phyloP scores from a whole-genome alignment of 495 filamentous ascomycete species.

The Astrocystis sublimbata region DNA sequence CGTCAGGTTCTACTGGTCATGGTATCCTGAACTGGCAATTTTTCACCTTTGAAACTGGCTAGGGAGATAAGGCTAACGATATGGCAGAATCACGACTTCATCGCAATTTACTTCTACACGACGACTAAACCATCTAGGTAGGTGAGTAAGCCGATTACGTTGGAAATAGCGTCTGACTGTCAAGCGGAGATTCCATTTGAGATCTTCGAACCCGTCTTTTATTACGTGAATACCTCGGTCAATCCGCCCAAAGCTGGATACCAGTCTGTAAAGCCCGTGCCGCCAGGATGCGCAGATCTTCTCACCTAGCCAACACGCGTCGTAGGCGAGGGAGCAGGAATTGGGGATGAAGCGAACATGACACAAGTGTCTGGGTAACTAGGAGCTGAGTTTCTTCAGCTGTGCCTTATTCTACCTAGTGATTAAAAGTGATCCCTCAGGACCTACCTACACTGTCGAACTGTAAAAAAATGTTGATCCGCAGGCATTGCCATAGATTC shows the following conservation, averaged over 20 bases:
- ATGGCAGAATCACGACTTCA: background rate
- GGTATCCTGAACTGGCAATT: background rate
- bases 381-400: slow-evolving; percentile 58
- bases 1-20: too few relatives aligned
- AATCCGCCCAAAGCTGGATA: background rate
- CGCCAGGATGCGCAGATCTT: too few relatives aligned
- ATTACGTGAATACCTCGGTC: background rate
- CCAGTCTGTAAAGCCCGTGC: background rate
- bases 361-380: slow-evolving; percentile 60
- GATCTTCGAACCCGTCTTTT: background rate
- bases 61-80: background rate
- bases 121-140: background rate
- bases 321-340: slow-evolving; percentile 62
- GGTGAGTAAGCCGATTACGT: background rate
- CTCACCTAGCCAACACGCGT: slow-evolving; percentile 59
- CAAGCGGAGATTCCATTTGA: background rate
- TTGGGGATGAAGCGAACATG: slow-evolving; percentile 64
- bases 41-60: background rate
- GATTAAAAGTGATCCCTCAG: background rate
- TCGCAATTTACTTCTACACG: background rate
- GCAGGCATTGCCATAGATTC: background rate
- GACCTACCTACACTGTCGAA: background rate
- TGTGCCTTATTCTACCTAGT: slow-evolving; percentile 56
- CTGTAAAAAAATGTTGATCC: background rate
- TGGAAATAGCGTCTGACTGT: background rate